Evolutionary conservation across 495 filamentous ascomycete species (phyloP), one percentile per base, ranked within the genome.

Genomic region (Neurospora sp.): DNA sequence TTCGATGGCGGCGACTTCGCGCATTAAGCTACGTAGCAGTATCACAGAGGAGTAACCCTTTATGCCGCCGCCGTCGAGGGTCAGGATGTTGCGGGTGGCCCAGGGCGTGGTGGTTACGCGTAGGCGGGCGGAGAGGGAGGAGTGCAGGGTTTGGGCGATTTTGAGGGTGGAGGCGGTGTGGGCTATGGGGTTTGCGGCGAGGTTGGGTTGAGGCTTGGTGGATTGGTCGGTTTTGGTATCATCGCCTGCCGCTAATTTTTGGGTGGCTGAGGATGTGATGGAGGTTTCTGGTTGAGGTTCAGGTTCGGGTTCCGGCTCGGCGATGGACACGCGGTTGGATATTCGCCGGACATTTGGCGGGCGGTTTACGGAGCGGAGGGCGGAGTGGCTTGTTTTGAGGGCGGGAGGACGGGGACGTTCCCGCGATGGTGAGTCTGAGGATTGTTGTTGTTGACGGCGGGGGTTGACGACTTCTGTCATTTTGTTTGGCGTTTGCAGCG

Each of bases 21-120:
- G 61, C 79, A 81, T 81, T 6, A 81, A 16, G 0, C 71, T 77
- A 4, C 78, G 79, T 0, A 81, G 73, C 35, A 76, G 74, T 42
- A 81, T 75, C 12, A 81, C 73, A 1, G 79, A 81, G 44, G 78
- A 80, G 72, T 79, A 80, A 12, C 77, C 78, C 37, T 70, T 41
- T 61, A 81, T 81, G 18, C 79, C 79, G 61, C 79, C 79, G 74
- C 79, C 79, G 70, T 81, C 79, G 71, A 81, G 76, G 10, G 78
- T 80, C 2, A 81, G 73, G 68, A 81, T 77, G 22, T 79, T 72
- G 46, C 71, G 73, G 39, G 76, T 75, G 0, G 76, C 61, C 78
- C 79, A 80, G 70, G 78, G 77, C 14, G 78, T 76, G 14, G 77
- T 75, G 14, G 76, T 74, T 41, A 80, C 74, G 69, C 35, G 72